Conservation (phyloP, 805 yeast genomes). For the Saccharomycopsis microspora region DNA sequence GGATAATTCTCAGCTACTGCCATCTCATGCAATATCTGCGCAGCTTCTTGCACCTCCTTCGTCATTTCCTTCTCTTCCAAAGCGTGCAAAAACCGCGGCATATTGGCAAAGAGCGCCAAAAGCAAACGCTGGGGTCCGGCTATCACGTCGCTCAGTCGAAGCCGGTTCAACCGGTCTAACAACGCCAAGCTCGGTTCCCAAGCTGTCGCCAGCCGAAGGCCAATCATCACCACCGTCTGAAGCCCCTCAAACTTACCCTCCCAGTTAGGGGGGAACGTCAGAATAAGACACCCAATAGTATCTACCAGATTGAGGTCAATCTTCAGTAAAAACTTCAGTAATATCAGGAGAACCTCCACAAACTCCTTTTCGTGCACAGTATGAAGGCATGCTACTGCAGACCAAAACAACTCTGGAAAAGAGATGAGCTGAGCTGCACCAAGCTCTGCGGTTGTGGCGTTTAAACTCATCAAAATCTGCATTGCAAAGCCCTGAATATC, state of each 20-base stretch:
- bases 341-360: slow-evolving; percentile 72
- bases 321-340: slow-evolving; percentile 74
- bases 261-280: slow-evolving; percentile 92
- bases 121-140: slow-evolving; percentile 62
- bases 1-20: slow-evolving; percentile 46
- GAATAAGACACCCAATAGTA: slow-evolving; percentile 69
- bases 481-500: slow-evolving; percentile 95
- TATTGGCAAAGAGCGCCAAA: slow-evolving; percentile 60
- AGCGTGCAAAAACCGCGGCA: slow-evolving; percentile 80
- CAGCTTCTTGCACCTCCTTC: slow-evolving; percentile 39
- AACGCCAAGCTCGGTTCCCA: slow-evolving; percentile 69
- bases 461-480: slow-evolving; percentile 93
- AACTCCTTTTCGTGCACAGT: slow-evolving; percentile 91
- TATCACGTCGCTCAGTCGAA: slow-evolving; percentile 65
- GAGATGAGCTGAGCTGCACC: slow-evolving; percentile 69
- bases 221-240: slow-evolving; percentile 68
- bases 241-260: slow-evolving; percentile 88
- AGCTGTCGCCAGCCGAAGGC: slow-evolving; percentile 71
- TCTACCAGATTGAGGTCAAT: slow-evolving; percentile 80
- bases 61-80: slow-evolving; percentile 45
- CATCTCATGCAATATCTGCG: slow-evolving; percentile 47
- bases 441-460: slow-evolving; percentile 82
- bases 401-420: slow-evolving; percentile 94
- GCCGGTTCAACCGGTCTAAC: slow-evolving; percentile 54
- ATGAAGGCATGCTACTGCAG: slow-evolving; percentile 79